phyloP scores from a whole-genome alignment of 2,329 filamentous ascomycete genomes.

The Arthrobotrys megalospora region DNA sequence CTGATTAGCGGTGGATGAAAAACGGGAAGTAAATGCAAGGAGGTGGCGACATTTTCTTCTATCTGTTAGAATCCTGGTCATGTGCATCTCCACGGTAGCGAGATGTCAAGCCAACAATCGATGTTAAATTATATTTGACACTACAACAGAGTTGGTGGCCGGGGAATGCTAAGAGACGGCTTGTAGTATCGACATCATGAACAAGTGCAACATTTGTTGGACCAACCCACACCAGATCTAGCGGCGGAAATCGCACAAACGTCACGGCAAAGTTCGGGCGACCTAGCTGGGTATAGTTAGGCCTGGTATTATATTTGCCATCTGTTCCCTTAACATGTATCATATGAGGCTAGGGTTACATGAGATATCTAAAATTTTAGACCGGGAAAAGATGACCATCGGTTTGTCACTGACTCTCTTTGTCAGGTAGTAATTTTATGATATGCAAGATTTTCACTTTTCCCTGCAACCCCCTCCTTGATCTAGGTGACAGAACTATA shows the following conservation, averaged over 20 bases:
- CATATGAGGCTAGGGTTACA: slow-evolving; percentile 15
- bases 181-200: slow-evolving; percentile 6
- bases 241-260: slow-evolving; percentile 13
- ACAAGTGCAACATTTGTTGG: slow-evolving; percentile 21
- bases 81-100: slow-evolving; percentile 14
- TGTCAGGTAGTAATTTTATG: slow-evolving; percentile 10
- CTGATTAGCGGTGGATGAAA: background rate
- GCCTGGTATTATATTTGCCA: slow-evolving; percentile 6
- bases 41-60: slow-evolving; percentile 23
- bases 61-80: slow-evolving; percentile 24
- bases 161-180: slow-evolving; percentile 17
- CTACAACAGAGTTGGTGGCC: slow-evolving; percentile 6
- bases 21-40: slow-evolving; percentile 1
- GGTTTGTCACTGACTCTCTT: background rate
- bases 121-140: slow-evolving; percentile 33
- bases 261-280: slow-evolving; percentile 18
- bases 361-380: background rate
- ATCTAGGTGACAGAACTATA: background rate
- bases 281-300: slow-evolving; percentile 17
- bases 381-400: background rate
- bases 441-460: slow-evolving; percentile 6
- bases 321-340: slow-evolving; percentile 16
- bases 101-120: slow-evolving; percentile 11
- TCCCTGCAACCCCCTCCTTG: background rate
- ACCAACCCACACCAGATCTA: slow-evolving; percentile 16